Evolutionary conservation across 2,329 filamentous ascomycete species (phyloP).

Genomic region (Fusarium scirpi): DNA sequence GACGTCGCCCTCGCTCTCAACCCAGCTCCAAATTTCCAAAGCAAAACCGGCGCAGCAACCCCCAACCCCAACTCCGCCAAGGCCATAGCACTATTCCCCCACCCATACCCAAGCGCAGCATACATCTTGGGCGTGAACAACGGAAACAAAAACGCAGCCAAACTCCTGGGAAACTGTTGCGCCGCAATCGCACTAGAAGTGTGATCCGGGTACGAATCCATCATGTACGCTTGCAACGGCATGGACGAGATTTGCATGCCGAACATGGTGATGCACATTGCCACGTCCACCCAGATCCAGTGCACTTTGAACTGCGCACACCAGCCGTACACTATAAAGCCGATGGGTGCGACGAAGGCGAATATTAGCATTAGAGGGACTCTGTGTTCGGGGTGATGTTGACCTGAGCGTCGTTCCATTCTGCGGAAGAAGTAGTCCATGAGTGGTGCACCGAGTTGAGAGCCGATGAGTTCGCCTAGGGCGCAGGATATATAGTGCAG

Average conservation of each 20-base stretch:
- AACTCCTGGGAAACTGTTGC: conserved; percentile 58
- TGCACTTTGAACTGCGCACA: conserved; percentile 51
- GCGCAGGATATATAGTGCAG: conserved; percentile 74
- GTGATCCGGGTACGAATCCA: conserved; percentile 61
- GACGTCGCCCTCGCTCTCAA: conserved; percentile 41
- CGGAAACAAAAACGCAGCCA: conserved; percentile 63
- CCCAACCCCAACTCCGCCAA: conserved; percentile 53
- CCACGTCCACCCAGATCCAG: conserved; percentile 56
- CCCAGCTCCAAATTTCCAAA: conserved; percentile 57
- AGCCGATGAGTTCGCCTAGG: conserved; percentile 70
- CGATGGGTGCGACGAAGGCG: conserved; percentile 56
- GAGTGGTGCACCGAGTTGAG: conserved; percentile 59
- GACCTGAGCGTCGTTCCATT: conserved; percentile 33
- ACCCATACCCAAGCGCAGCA: conserved; percentile 52
- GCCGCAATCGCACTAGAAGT: conserved; percentile 62
- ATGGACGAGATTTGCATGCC: conserved; percentile 51
- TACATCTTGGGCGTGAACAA: conserved; percentile 61
- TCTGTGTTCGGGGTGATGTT: conserved; percentile 42
- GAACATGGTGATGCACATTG: conserved; percentile 50
- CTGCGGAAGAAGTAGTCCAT: conserved; percentile 56
- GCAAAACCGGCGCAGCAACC: conserved; percentile 53
- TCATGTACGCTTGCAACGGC: conserved; percentile 54
- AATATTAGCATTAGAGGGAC: conserved; percentile 51
- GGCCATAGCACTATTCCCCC: conserved; percentile 55
- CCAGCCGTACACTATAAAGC: conserved; percentile 60